Conservation (phyloP, 2,329 filamentous ascomycete genomes). For the Neopestalotiopsis rosae region DNA sequence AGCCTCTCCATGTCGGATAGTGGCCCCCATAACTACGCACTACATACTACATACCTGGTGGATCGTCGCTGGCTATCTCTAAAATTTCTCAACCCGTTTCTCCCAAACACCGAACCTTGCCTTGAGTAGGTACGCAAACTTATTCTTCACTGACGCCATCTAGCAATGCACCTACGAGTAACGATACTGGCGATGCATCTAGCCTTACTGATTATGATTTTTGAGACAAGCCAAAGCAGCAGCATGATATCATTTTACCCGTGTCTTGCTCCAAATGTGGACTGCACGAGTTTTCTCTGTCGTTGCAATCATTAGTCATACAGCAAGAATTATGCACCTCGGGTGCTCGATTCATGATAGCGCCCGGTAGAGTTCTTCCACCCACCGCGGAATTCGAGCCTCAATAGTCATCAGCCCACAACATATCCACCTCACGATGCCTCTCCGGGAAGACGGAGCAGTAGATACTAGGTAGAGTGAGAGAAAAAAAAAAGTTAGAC, state of each 20-base stretch:
- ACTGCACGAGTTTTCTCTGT: neutral
- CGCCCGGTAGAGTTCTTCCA: neutral
- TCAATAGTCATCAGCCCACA: conserved; percentile 4
- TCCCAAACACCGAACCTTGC: conserved; percentile 4
- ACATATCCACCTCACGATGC: conserved; percentile 13
- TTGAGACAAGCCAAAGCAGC: neutral
- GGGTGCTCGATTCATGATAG: neutral
- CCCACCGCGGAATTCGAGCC: conserved; percentile 9
- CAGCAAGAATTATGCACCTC: neutral
- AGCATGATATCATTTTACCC: neutral
- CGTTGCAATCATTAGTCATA: neutral
- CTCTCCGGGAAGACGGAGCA: conserved; percentile 4
- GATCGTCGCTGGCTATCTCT: neutral
- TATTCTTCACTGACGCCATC: neutral
- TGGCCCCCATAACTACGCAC: neutral
- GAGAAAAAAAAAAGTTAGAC: conserved; percentile 7
- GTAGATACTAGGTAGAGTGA: neutral
- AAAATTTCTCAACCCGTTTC: neutral
- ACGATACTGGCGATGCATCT: neutral
- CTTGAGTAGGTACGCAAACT: neutral
- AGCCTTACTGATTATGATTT: neutral
- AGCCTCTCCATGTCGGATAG: neutral
- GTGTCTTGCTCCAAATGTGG: neutral
- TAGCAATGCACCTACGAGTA: neutral
- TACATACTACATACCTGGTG: neutral